Conservation (phyloP, 768 basidiomycete genomes). For the Mycena vulgaris region DNA sequence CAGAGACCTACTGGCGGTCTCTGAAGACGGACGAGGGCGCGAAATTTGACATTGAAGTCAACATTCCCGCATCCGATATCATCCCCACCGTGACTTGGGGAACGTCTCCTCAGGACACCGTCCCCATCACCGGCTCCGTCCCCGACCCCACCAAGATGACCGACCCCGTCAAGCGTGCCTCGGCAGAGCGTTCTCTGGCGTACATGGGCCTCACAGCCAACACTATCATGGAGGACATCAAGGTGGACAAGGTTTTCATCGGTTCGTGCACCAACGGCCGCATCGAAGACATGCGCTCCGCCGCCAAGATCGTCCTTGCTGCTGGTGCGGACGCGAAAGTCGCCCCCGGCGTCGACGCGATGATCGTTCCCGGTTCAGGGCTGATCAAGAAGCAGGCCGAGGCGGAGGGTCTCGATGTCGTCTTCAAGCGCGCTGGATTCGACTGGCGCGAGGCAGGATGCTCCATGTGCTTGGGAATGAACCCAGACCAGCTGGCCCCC, state of each 20-base stretch:
- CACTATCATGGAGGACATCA: constrained; percentile 84
- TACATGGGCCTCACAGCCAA: constrained; percentile 92
- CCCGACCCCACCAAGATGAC: constrained; percentile 81
- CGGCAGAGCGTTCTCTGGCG: constrained; percentile 80
- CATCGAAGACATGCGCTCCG: constrained; percentile 93
- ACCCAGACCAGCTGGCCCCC: constrained; percentile 90
- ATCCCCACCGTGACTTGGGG: constrained; percentile 95
- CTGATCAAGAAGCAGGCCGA: constrained; percentile 93
- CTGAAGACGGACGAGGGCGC: constrained; percentile 87
- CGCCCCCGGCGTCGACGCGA: constrained; percentile 81
- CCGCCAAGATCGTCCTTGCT: constrained; percentile 82
- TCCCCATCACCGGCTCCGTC: constrained; percentile 85
- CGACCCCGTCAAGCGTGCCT: constrained; percentile 76
- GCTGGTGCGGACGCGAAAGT: constrained; percentile 84
- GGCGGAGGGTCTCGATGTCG: constrained; percentile 86
- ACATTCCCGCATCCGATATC: constrained; percentile 87
- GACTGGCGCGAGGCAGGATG: constrained; percentile 97
- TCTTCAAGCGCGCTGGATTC: constrained; percentile 93
- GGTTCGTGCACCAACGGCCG: constrained; percentile 97
- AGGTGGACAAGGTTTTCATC: constrained; percentile 92
- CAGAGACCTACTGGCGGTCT: constrained; percentile 89
- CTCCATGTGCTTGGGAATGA: constrained; percentile 98
- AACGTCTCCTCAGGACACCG: constrained; percentile 91
- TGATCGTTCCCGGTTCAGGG: constrained; percentile 95
- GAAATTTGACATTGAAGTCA: constrained; percentile 86